Base-by-base conservation (phyloP, 108 stramenopile species). In the Nitzschia sp. region DNA sequence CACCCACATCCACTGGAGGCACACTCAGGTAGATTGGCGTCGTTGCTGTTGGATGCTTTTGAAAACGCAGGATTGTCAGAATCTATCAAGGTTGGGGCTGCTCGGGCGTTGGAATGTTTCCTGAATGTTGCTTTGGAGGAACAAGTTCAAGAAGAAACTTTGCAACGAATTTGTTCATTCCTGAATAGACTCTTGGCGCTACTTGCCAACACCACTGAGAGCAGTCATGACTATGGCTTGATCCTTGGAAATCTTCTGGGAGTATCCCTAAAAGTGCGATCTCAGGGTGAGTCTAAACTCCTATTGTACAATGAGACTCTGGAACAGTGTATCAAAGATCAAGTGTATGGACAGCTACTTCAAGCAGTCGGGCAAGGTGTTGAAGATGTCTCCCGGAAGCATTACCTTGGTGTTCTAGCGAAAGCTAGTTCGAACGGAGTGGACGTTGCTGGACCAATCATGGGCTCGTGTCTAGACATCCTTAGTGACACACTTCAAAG, bases 1-100 rank as follows among this genome's bases (percentile, higher is more conserved):
- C 57, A 86, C 81, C 88, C 91, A 12, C 88, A 92, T 57, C 91
- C 91, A 41, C 56, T 92, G 42, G 62, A 85, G 34, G 50, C 53
- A 26, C 85, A 79, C 53, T 53, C 65, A 20, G 58, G 65, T 7
- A 46, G 54, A 50, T 71, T 77, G n/a, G 15, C 83, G 10, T 53
- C 64, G 54, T 53, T 63, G 10, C 53, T 92, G 38, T 39, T 75
- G 51, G 38, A 55, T n/a, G 59, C 56, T 14, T 26, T 57, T 1
- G 77, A 57, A 15, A 57, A 11, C 25, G 43, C 67, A 26, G 60
- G 41, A 12, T 42, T 58, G 8, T 70, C 69, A 9, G 12, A 29
- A 14, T 37, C 67, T 0, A 67, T 63, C 10, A 59, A 63, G 39
- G 19, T 55, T 21, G 67, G 55, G 39, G 59, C 77, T 11, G n/a